These are phyloP conservation scores for Pseudocohnilembus persalinus DNA, from an alignment of 169 alveolate genomes.

Conservation along the genomic window DNA sequence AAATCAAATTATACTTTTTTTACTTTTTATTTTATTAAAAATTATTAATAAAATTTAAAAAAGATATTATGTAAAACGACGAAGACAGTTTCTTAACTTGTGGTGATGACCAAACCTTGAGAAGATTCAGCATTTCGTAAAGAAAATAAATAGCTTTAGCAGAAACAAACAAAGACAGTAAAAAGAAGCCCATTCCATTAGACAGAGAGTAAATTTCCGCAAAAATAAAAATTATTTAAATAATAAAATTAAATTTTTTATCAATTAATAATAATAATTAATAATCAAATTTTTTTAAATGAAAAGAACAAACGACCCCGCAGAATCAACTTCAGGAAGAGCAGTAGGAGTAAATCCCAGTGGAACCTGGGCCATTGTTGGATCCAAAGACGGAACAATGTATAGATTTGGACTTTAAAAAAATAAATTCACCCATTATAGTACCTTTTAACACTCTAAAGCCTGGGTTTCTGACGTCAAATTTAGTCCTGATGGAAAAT, in stretches of 20 bases:
- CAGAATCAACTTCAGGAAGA: conserved; percentile 66
- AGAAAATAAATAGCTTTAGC: conserved; percentile 28
- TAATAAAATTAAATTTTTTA: conserved; percentile 49
- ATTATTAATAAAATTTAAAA: too few relatives aligned
- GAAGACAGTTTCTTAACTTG: conserved; percentile 41
- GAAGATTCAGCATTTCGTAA: conserved; percentile 51
- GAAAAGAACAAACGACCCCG: conserved; percentile 35
- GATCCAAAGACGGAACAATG: conserved; percentile 81
- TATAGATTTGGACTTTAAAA: conserved; percentile 51
- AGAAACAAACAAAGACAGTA: conserved; percentile 9
- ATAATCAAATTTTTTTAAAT: conserved; percentile 1
- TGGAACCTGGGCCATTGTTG: conserved; percentile 74
- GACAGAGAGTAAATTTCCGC: too few relatives aligned
- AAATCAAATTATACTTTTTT: too few relatives aligned
- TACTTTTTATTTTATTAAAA: too few relatives aligned
- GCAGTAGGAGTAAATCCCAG: conserved; percentile 64
- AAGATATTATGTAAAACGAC: conserved; percentile 44
- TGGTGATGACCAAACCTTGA: conserved; percentile 71
- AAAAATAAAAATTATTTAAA: too few relatives aligned
- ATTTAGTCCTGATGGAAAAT: conserved; percentile 77
- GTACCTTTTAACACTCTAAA: conserved; percentile 37
- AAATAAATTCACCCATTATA: conserved; percentile 19
- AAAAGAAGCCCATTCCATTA: conserved; percentile 55
- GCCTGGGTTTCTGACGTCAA: conserved; percentile 69
- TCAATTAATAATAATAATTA: too few relatives aligned